Percentiles rank a stretch among this genome's conserved stretches.
Conservation (phyloP, 2,329 filamentous ascomycete species). For the Hyphodiscus sp. region DNA sequence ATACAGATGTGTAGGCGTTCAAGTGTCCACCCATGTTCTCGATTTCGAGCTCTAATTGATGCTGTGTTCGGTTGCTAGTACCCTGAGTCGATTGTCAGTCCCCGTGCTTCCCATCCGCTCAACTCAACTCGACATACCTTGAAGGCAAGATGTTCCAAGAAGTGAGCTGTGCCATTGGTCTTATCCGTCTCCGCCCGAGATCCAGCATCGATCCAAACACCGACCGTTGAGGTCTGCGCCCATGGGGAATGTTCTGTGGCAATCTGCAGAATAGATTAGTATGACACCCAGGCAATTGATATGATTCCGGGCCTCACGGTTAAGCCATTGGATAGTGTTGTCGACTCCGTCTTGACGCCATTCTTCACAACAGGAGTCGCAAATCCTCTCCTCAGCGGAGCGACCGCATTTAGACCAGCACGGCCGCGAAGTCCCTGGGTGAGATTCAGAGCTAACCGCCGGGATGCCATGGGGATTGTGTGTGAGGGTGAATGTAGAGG, state of each 20-base stretch:
- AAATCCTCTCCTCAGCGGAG: constrained; percentile 76
- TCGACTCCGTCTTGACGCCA: constrained; percentile 85
- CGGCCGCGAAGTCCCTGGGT: constrained; percentile 84
- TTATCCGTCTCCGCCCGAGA: constrained; percentile 96
- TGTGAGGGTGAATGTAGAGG: background rate
- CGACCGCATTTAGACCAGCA: constrained; percentile 71
- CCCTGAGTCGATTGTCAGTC: constrained; percentile 49
- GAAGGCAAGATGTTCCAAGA: constrained; percentile 99
- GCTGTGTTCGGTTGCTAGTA: constrained; percentile 87
- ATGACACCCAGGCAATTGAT: constrained; percentile 7
- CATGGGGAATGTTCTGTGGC: constrained; percentile 97
- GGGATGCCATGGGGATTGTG: constrained; percentile 69
- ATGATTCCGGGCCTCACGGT: constrained; percentile 53
- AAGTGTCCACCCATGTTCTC: constrained; percentile 99
- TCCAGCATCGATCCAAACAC: constrained; percentile 98
- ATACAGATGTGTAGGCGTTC: constrained; percentile 98
- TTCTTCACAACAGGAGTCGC: constrained; percentile 69
- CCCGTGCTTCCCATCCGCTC: constrained; percentile 12
- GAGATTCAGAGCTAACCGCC: constrained; percentile 94
- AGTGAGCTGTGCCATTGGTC: constrained; percentile 98
- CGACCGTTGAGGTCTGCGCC: constrained; percentile 96
- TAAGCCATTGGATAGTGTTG: constrained; percentile 94
- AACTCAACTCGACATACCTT: constrained; percentile 63
- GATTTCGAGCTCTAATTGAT: constrained; percentile 98
- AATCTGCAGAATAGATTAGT: constrained; percentile 54